Evolutionary conservation across 305 asterid genomes (phyloP), one percentile per base, ranked within the genome.

Genomic region (Ajuga reptans): DNA sequence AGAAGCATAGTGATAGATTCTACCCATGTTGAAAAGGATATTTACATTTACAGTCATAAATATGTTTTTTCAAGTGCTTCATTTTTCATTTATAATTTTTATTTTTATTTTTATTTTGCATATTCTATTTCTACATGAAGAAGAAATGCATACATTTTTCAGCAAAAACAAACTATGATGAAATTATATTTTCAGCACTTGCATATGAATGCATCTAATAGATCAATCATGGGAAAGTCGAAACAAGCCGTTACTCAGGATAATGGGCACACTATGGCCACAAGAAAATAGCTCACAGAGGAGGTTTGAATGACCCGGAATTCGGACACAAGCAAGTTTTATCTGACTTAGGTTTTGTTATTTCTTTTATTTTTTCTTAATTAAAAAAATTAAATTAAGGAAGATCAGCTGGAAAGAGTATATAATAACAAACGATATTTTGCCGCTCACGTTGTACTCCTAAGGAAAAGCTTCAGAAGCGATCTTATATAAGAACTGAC

Each of bases 1-100:
- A 72, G 74, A 34, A 27, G 47, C 47, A 45, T 12, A 68, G 47
- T 51, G 64, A 33, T 59, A 72, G 55, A 68, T 33, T 5, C 55
- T 42, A 64, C 53, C 62, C 49, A n/a, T 9, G 37, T 37, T 68
- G 52, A 46, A 51, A 4, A 68, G 31, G 59, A 16, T 64, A 29
- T 41, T 15, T 27, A 49, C 55, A 5, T 51, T 31, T 41, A 60
- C 33, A 64, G 27, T 61, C 59, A 69, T 36, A 9, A 39, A 46
- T 60, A 53, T 24, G 56, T 51, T 49, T 57, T 65, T 66, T 66
- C 46, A 4, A 16, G 58, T 57, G 71, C 49, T 53, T 69, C 16
- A 31, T 53, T 53, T 24, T 54, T 55, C n/a, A n/a, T n/a, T n/a
- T n/a, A n/a, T n/a, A n/a, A 24, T 4, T 4, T 1, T 46, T 15